Conservation (phyloP, 176 grass and related monocot species). For the Rhynchospora breviuscula region DNA sequence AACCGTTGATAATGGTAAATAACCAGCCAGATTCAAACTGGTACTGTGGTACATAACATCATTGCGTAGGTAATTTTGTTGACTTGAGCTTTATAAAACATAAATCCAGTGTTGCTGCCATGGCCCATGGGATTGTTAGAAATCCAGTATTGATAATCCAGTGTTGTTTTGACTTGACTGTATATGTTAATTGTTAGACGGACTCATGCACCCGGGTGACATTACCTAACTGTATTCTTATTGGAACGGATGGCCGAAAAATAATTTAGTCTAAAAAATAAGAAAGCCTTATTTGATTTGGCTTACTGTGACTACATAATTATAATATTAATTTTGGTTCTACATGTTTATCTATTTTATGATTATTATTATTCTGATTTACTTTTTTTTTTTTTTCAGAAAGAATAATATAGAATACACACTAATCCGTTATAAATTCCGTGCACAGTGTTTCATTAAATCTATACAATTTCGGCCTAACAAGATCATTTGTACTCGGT, state of each 20-base stretch:
- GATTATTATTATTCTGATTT: neutral
- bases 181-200: no score
- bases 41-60: neutral
- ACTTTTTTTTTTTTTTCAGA: no score
- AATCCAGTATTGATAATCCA: no score
- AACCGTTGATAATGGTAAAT: neutral
- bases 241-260: neutral
- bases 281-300: neutral
- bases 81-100: neutral
- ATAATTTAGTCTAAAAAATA: no score
- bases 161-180: no score
- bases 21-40: neutral
- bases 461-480: constrained; percentile 9
- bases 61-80: neutral
- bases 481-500: neutral
- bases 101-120: neutral
- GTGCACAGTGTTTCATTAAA: neutral
- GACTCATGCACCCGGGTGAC: no score
- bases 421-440: neutral
- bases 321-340: neutral
- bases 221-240: no score
- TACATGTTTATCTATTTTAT: neutral
- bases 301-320: neutral
- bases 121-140: no score
- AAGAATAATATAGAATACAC: neutral